Percentiles rank a stretch among this genome's conserved stretches.
Conservation (phyloP, 257 asterid genomes). For the Solanum infundibuliforme region DNA sequence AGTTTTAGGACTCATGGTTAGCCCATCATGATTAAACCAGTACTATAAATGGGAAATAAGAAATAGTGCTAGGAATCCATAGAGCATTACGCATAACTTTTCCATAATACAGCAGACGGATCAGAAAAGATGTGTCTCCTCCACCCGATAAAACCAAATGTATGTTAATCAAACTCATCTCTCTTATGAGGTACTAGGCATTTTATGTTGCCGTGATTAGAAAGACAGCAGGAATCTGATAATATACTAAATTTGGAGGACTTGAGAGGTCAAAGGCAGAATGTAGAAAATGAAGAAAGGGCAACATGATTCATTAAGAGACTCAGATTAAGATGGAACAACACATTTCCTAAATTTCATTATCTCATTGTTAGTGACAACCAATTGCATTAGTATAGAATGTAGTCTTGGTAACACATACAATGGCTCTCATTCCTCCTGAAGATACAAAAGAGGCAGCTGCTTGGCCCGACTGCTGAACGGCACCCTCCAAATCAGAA, state of each 20-base stretch:
- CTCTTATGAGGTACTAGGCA: background rate
- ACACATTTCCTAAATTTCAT: background rate
- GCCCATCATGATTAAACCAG: background rate
- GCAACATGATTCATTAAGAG: background rate
- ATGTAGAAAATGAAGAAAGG: background rate
- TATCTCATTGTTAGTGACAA: background rate
- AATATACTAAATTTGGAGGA: background rate
- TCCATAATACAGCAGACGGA: background rate
- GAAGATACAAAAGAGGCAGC: conserved; percentile 69
- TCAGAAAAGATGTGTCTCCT: background rate
- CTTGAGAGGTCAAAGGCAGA: background rate
- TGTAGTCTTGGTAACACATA: conserved; percentile 18
- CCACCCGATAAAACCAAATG: background rate
- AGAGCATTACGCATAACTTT: background rate
- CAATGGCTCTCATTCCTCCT: conserved; percentile 85
- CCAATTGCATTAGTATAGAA: background rate
- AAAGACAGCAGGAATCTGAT: background rate
- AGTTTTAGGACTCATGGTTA: background rate
- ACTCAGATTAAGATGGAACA: background rate
- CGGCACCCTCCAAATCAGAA: conserved; percentile 92
- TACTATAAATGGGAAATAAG: background rate
- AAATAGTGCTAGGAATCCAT: background rate
- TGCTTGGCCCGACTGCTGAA: conserved; percentile 81
- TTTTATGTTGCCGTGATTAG: background rate
- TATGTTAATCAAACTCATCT: background rate